phyloP scores from a whole-genome alignment of 768 basidiomycete genomes.

The Naganishia randhawae region DNA sequence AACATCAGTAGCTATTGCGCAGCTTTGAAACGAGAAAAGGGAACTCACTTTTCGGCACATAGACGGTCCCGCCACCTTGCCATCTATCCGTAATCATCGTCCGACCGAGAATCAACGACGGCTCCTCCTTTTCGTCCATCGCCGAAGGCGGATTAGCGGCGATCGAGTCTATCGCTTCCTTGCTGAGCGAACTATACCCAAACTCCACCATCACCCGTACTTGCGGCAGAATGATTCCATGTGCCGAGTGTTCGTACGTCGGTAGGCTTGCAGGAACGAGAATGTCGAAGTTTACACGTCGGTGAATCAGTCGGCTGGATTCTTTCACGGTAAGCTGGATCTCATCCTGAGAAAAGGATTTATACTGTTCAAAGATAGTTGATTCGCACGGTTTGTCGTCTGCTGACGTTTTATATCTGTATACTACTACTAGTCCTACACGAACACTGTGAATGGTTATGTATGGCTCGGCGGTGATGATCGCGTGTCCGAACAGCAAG shows the following conservation, averaged over 20 bases:
- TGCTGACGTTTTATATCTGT: not conserved
- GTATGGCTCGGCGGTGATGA: conserved; percentile 9
- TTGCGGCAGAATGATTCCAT: conserved; percentile 14
- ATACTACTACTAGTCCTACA: conserved; percentile 3
- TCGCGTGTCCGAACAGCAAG: conserved; percentile 11
- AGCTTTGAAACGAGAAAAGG: not conserved
- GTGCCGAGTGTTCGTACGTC: conserved; percentile 13
- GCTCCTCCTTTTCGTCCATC: not conserved
- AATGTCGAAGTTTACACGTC: conserved; percentile 16
- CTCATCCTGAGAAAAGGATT: conserved; percentile 1
- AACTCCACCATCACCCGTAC: conserved; percentile 3
- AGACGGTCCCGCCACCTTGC: conserved; percentile 16
- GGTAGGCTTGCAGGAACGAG: conserved; percentile 15
- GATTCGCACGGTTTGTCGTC: conserved; percentile 9
- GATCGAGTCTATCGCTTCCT: conserved; percentile 3
- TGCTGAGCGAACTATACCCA: conserved; percentile 6
- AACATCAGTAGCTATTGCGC: not conserved
- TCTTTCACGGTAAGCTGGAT: not conserved
- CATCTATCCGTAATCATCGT: conserved; percentile 16
- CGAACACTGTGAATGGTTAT: conserved; percentile 11
- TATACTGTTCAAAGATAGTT: conserved; percentile 14
- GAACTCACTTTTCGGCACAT: conserved; percentile 3
- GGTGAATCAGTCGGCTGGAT: conserved; percentile 16
- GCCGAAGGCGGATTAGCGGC: not conserved
- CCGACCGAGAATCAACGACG: conserved; percentile 7